Base-by-base conservation (phyloP, 1,284 basidiomycete genomes). In the Calocybe gambosa region DNA sequence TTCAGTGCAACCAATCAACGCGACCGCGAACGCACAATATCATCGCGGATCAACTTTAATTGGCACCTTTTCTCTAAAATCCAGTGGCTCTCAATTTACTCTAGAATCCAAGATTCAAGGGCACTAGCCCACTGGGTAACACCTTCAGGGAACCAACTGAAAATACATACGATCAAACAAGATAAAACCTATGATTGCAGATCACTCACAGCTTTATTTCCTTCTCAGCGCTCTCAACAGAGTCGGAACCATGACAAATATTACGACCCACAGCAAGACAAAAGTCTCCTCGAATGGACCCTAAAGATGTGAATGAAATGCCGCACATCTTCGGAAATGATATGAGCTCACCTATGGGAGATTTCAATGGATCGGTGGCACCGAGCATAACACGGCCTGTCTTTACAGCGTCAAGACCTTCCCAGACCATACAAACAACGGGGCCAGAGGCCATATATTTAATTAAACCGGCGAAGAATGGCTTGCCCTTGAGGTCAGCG, bases 391-490 rank as follows among this genome's bases (percentile, higher is more conserved):
- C 78, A 71, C 93, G 92, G 59, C 93, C 93, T 53, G 89, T 93
- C 80, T 95, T 95, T 76, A 96, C 93, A 57, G 91, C 92, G 65
- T 96, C 92, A 61, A 94, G 85, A 59, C 95, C 95, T 74, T 97
- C 80, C 82, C 93, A 97, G 62, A 95, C 95, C 84, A 97, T 96
- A 62, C 80, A 90, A 62, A 96, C 86, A 58, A 99, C 95, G 59
- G 95, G 95, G 54, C 95, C 95, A 54, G 90, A 82, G 48, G 83
- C 79, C 94, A 97, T 91, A 80, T 96, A 96, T 65, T 83, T 85
- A 78, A 95, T 85, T 60, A 97, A 70, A 56, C 86, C 85, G 56
- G 89, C 86, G 84, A 96, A 97, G 84, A 97, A 97, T 47, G 79
- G 61, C 79, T 93, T 95, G 61, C 75, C 81, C 65, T 78, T 83